Conservation (phyloP, 1,284 basidiomycete genomes). For the Heterobasidion parviporum region DNA sequence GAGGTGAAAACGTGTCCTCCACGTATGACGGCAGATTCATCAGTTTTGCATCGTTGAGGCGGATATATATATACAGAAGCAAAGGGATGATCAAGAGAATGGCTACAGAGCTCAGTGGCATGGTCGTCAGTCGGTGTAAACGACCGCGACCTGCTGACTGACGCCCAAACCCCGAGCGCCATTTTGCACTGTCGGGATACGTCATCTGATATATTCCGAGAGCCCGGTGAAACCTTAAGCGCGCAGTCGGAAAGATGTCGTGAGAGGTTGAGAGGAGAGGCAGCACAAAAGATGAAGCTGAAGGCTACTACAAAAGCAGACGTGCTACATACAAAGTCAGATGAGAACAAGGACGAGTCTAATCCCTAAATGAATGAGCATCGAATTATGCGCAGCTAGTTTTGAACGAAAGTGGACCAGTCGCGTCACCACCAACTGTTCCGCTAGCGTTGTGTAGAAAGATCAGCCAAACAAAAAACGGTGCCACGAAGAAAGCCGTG, state of each 20-base stretch:
- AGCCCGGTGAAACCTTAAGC: too few species aligned
- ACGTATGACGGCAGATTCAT: constrained; percentile 30
- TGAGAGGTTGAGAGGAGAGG: background rate
- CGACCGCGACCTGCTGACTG: background rate
- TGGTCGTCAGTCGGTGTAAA: background rate
- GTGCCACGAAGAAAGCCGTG: background rate
- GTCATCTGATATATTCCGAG: too few species aligned
- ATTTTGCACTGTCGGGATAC: too few species aligned
- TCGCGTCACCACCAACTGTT: background rate
- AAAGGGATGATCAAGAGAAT: background rate
- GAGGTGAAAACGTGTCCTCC: constrained; percentile 34
- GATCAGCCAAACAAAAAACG: background rate
- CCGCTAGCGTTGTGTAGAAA: background rate
- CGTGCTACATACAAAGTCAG: background rate
- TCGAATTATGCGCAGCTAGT: background rate
- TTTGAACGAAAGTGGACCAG: background rate
- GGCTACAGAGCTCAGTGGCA: background rate
- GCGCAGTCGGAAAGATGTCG: background rate
- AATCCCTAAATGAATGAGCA: background rate
- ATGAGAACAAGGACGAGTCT: background rate
- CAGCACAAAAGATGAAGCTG: background rate
- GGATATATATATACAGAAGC: constrained; percentile 33
- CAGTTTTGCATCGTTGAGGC: constrained; percentile 44
- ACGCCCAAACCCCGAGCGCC: background rate
- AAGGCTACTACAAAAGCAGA: background rate